These are phyloP conservation scores for Solanum dulcamara DNA, from an alignment of 257 asterid genomes.

Conservation along the genomic window DNA sequence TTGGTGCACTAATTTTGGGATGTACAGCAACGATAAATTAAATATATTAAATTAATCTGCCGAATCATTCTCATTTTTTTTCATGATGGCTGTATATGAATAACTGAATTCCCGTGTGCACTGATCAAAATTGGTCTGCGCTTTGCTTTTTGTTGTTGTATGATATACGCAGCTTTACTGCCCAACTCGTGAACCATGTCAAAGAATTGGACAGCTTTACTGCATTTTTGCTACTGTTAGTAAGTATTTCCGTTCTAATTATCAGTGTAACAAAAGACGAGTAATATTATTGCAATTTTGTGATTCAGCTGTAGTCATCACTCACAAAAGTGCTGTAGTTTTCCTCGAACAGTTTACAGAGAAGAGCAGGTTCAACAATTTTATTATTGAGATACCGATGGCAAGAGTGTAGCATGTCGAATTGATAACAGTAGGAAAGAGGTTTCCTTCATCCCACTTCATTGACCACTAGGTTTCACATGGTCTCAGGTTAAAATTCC, in stretches of 20 bases:
- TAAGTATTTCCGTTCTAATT: background rate
- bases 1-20: background rate
- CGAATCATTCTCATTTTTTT: background rate
- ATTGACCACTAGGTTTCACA: background rate
- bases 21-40: background rate
- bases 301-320: background rate
- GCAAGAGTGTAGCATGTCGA: background rate
- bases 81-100: background rate
- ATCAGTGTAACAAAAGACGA: background rate
- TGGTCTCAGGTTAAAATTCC: background rate
- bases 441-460: background rate
- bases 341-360: background rate
- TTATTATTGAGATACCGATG: background rate
- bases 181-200: background rate
- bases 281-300: background rate
- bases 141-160: background rate
- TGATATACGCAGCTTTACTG: background rate
- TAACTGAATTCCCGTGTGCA: background rate
- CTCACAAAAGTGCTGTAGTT: background rate
- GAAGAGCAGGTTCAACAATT: background rate
- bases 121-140: background rate
- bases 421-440: background rate
- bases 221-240: background rate
- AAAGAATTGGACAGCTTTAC: background rate
- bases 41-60: background rate